Evolutionary conservation across 441 rosid genomes (phyloP), one percentile per base, ranked within the genome.

Genomic region (Lepidium campestre): DNA sequence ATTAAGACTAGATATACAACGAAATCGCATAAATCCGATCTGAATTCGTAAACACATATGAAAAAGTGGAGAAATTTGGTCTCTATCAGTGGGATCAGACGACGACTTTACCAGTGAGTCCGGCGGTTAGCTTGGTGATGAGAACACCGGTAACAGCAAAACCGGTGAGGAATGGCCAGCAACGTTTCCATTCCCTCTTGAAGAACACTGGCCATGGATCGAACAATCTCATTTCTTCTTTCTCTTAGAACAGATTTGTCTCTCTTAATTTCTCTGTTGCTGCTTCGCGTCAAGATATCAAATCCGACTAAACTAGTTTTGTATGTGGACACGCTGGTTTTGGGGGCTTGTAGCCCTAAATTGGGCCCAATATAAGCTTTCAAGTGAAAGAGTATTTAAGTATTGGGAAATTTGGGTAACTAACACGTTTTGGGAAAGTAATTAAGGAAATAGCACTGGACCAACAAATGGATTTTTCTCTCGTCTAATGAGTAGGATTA

Each of bases 121-220:
- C 71, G 63, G 82, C 85, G 18, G 91, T 72, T 18, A 86, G 37
- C 75, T 88, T 85, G 79, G 96, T 85, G 83, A 93, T 78, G 62
- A 86, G 4, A 32, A 82, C 14, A 5, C 94, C 91, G 64, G 94
- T 87, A 13, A 85, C 44, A 23, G 90, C 92, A 70, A 93, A 93
- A 4, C 98, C 91, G 17, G 81, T 89, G 14, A 93, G 75, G 67
- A 90, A 93, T 0, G 98, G 94, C 97, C 97, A 93, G 69, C 74
- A 88, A 25, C 92, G 84, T 41, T 64, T 88, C 72, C 80, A 90
- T 66, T 90, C 96, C 17, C 98, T 79, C 89, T 73, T 85, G 91
- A 90, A 90, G 87, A 93, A 88, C 15, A 93, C 83, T 0, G 91
- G 91, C 97, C 97, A 93, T 40, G 96, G 91, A 82, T 93, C 97